Evolutionary conservation across 2,329 filamentous ascomycete genomes (phyloP), one percentile per base, ranked within the genome.

Genomic region (Colletotrichum horii): DNA sequence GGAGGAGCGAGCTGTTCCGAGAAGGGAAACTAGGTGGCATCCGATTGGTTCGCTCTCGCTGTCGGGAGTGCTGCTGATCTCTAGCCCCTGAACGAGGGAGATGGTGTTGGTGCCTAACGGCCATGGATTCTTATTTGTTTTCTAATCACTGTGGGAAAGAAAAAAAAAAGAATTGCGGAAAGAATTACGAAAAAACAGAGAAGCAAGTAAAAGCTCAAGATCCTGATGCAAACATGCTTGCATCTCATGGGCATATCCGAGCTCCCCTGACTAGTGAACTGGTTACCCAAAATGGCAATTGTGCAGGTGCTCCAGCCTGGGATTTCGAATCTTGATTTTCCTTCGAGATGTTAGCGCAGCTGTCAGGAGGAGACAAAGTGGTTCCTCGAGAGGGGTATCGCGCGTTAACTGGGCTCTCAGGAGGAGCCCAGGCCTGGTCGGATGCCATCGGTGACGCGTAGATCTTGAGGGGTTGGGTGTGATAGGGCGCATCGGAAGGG

Each of bases 31-130:
- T 62, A 58, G 56, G 32, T 24, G 48, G 55, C 19, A 64, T 48
- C 22, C 66, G 52, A 75, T 75, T 75, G 73, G 73, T 48, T 68
- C 66, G 32, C 22, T 70, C 38, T 48, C 38, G 38, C 19, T 48
- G 38, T 48, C 9, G 38, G 15, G 22, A 48, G 38, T 12, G 38
- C 38, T 48, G 38, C 19, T 48, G 38, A 48, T 48, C 38, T 24
- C 26, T 48, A 19, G 36, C n/a, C 55, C 34, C 36, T 48, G 24
- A 24, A 55, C 28, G 38, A 34, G 48, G 26, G 55, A 34, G 48
- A 22, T 36, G 30, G 60, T 65, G 61, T 75, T 19, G 55, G 36
- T 55, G 68, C 52, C 60, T 48, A 36, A 66, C 38, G 55, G 26
- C 55, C 26, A 58, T 58, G 26, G 55, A 48, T 48, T 48, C 19